Percentiles rank a stretch among this genome's conserved stretches.
phyloP scores from a whole-genome alignment of 768 basidiomycete genomes.

The Pluteus cervinus region DNA sequence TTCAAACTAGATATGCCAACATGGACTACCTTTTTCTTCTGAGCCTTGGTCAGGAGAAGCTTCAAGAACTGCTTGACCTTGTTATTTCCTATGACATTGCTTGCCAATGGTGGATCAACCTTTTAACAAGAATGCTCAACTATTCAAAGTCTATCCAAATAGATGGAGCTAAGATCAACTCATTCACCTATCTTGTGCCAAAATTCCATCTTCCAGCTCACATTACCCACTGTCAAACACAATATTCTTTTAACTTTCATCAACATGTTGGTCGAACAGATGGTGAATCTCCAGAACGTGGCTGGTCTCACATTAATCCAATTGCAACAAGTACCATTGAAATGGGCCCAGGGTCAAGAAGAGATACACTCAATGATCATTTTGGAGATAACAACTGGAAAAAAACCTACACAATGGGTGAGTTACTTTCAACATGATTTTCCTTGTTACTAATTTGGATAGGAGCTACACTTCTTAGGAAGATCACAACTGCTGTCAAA shows the following conservation, averaged over 20 bases:
- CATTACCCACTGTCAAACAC: background rate
- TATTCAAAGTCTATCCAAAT: slow-evolving; percentile 7
- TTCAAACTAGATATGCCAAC: slow-evolving; percentile 14
- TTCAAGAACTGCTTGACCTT: slow-evolving; percentile 3
- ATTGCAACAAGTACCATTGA: slow-evolving; percentile 27
- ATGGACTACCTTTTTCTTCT: slow-evolving; percentile 18
- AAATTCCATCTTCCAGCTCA: slow-evolving; percentile 3
- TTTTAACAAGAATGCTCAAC: slow-evolving; percentile 10
- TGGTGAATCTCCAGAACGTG: slow-evolving; percentile 27
- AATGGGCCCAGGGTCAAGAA: slow-evolving; percentile 24
- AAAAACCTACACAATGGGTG: no score
- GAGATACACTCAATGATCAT: slow-evolving; percentile 29
- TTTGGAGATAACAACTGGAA: slow-evolving; percentile 29
- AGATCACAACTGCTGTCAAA: slow-evolving; percentile 10
- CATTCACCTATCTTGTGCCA: background rate
- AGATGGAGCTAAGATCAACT: background rate
- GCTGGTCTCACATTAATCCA: slow-evolving; percentile 22
- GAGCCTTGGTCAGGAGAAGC: slow-evolving; percentile 1
- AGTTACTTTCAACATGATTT: no score
- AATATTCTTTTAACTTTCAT: slow-evolving; percentile 16
- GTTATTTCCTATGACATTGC: slow-evolving; percentile 25
- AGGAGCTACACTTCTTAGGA: slow-evolving; percentile 10
- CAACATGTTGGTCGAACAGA: slow-evolving; percentile 29
- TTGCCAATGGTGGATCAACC: slow-evolving; percentile 21
- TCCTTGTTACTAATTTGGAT: no score